Percentiles rank a stretch among this genome's conserved stretches.
phyloP scores from a whole-genome alignment of 257 asterid species.

The Nicotiana tomentosiformis region DNA sequence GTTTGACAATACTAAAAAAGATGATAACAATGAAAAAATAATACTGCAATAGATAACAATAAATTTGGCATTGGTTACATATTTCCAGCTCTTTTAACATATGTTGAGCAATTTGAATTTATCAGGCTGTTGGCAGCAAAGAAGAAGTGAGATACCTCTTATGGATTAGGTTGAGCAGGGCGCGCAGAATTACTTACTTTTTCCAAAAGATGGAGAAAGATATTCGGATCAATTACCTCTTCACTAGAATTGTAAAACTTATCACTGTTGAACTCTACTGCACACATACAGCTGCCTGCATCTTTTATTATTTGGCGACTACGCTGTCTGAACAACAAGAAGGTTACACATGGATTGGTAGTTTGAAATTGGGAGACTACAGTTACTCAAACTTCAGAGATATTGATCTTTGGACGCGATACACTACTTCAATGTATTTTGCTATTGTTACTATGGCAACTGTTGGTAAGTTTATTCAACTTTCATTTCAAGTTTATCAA shows the following conservation, averaged over 20 bases:
- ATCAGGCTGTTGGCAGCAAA: constrained; percentile 52
- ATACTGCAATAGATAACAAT: no score
- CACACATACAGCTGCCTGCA: constrained; percentile 96
- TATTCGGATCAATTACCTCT: constrained; percentile 77
- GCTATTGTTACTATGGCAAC: constrained; percentile 98
- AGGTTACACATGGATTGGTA: constrained; percentile 96
- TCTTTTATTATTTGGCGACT: constrained; percentile 87
- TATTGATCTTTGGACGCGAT: constrained; percentile 73
- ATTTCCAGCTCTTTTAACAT: background rate
- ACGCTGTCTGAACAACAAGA: constrained; percentile 70
- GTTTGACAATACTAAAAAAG: no score
- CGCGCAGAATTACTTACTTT: constrained; percentile 55
- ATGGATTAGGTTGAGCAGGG: constrained; percentile 74
- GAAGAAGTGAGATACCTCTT: constrained; percentile 82
- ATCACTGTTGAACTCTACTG: constrained; percentile 77
- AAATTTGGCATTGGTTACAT: background rate
- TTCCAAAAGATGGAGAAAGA: constrained; percentile 78
- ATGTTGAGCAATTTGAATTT: background rate
- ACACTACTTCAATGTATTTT: constrained; percentile 76
- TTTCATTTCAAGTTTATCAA: background rate
- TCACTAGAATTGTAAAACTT: constrained; percentile 77
- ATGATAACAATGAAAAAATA: no score
- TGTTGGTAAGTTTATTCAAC: constrained; percentile 53
- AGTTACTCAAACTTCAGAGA: constrained; percentile 70
- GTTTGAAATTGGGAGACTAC: constrained; percentile 75